These are phyloP conservation scores for Camptophora hylomeconis DNA, from an alignment of 2,329 filamentous ascomycete genomes.

Conservation along the genomic window DNA sequence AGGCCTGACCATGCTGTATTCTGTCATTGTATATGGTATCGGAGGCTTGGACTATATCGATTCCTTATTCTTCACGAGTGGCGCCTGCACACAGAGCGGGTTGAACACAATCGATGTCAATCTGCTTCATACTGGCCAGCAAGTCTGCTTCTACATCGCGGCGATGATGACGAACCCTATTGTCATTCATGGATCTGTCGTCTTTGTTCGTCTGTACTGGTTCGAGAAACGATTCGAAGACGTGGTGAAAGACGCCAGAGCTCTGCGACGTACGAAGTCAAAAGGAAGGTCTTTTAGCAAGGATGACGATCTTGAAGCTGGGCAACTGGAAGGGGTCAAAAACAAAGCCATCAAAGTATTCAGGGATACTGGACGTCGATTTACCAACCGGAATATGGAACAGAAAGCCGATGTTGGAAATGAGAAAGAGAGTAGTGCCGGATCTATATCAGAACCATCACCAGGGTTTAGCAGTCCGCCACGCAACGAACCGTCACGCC, in stretches of 20 bases:
- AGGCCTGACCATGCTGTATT: slow-evolving; percentile 56
- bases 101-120: slow-evolving; percentile 67
- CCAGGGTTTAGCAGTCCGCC: neutral
- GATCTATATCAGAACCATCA: slow-evolving; percentile 3
- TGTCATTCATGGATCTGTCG: slow-evolving; percentile 70
- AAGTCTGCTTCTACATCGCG: slow-evolving; percentile 58
- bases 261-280: slow-evolving; percentile 50
- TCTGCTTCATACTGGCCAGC: slow-evolving; percentile 55
- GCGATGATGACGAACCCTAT: slow-evolving; percentile 70
- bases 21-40: slow-evolving; percentile 59
- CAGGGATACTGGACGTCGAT: slow-evolving; percentile 11
- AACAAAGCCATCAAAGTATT: slow-evolving; percentile 21
- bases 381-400: neutral
- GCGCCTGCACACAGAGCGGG: slow-evolving; percentile 81
- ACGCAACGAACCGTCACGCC: neutral
- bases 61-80: slow-evolving; percentile 75
- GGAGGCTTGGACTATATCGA: slow-evolving; percentile 65
- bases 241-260: slow-evolving; percentile 60
- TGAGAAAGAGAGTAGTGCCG: slow-evolving; percentile 5
- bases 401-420: slow-evolving; percentile 1
- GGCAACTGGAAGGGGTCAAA: slow-evolving; percentile 13
- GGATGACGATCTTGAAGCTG: slow-evolving; percentile 19
- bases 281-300: slow-evolving; percentile 34
- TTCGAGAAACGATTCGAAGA: slow-evolving; percentile 93
- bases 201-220: slow-evolving; percentile 90